Evolutionary conservation across 208 protist species (phyloP), one percentile per base, ranked within the genome.

Genomic region (Novymonas esmeraldas): DNA sequence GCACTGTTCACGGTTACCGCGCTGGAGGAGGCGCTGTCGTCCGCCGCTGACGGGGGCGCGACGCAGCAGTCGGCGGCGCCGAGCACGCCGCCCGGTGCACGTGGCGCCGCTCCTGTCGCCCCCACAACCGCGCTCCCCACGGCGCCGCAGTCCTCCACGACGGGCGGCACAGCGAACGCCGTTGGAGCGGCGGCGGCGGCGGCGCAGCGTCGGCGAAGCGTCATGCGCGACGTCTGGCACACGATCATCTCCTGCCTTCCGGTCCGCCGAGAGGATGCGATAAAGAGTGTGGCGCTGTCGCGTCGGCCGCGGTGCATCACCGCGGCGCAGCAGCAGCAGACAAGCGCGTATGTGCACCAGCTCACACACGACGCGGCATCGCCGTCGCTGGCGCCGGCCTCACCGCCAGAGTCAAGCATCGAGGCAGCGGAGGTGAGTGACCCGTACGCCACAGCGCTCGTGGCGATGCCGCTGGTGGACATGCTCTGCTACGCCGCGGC

Each of bases 401-500:
- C 48, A 14, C 6, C 36, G 22, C 57, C 49, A 1, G 6, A 10
- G 13, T 9, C 48, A 14, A 22, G n/a, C 33, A 10, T 3, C 13
- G 20, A 14, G 3, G 0, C 10, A 7, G 1, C 48, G 33, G 46
- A 33, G 48, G 13, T 16, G 6, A 48, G 29, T 4, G 6, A 46
- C 6, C 29, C 31, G 7, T 24, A 58, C 31, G 45, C 31, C 36
- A 44, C 69, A 0, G 49, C 24, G 22, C 52, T 75, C 5, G 42
- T 75, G 44, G 52, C 42, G 14, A 39, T 75, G 31, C 62, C 69
- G 44, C 46, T 75, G 3, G 69, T 62, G 38, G 51, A 44, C 28
- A 67, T 69, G 61, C 41, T 70, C 41, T 77, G 64, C 64, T 73
- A 52, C 45, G 59, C 65, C 6, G 57, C 70, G 2, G 76, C 70